Conservation (phyloP, 169 alveolate genomes). For the Pseudocohnilembus persalinus region DNA sequence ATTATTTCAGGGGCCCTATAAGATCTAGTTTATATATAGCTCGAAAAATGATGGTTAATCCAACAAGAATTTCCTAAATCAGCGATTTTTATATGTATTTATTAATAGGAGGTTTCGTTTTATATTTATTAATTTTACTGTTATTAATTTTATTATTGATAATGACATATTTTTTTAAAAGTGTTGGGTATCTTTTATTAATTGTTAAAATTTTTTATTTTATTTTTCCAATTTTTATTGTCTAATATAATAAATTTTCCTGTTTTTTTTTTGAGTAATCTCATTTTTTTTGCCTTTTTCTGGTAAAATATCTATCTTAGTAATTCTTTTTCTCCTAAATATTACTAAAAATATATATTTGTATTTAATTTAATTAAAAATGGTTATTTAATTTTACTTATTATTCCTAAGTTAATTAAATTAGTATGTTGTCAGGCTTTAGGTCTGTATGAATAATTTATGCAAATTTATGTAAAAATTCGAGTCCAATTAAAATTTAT, state of each 20-base stretch:
- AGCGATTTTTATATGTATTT: constrained; percentile 89
- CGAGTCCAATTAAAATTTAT: constrained; percentile 97
- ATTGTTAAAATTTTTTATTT: too few species aligned
- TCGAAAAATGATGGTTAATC: constrained; percentile 95
- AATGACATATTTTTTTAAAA: too few species aligned
- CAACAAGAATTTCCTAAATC: constrained; percentile 99
- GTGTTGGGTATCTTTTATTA: too few species aligned
- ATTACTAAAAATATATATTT: constrained; percentile 7
- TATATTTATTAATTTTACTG: background rate
- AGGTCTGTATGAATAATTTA: constrained; percentile 99
- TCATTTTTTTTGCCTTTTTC: too few species aligned
- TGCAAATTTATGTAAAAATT: constrained; percentile 93
- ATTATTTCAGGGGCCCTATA: constrained; percentile 98
- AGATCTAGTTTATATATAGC: constrained; percentile 97
- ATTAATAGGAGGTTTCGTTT: too few species aligned
- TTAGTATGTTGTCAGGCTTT: constrained; percentile 98
- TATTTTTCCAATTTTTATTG: too few species aligned
- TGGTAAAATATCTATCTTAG: too few species aligned
- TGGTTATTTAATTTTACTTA: background rate
- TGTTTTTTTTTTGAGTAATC: too few species aligned
- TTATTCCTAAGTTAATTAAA: constrained; percentile 57
- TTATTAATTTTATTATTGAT: background rate
- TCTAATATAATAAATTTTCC: too few species aligned
- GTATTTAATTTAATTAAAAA: background rate
- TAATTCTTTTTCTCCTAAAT: constrained; percentile 34